phyloP scores from a whole-genome alignment of 495 filamentous ascomycete genomes.

The Podospora comata region DNA sequence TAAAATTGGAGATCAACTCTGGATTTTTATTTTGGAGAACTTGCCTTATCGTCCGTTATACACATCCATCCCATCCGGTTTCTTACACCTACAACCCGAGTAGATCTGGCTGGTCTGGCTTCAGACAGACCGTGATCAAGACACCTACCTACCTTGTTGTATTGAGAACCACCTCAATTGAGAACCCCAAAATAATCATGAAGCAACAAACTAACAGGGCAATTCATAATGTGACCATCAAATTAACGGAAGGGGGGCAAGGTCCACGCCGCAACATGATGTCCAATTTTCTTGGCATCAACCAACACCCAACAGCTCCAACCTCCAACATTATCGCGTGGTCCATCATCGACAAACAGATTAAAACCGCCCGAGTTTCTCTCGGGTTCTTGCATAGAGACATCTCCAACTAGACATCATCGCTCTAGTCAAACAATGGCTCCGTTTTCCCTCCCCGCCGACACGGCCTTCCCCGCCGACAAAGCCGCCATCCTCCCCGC shows the following conservation, averaged over 20 bases:
- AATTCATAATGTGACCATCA: not conserved
- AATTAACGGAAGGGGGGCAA: not conserved
- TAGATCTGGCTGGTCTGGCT: too few species aligned
- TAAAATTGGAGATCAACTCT: too few species aligned
- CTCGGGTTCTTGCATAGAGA: not conserved
- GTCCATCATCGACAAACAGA: not conserved
- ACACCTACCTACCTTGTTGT: too few species aligned
- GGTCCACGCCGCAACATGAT: not conserved
- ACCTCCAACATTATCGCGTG: constrained; percentile 4
- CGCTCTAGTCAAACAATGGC: constrained; percentile 2
- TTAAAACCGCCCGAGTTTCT: not conserved
- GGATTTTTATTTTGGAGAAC: too few species aligned
- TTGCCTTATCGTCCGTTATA: too few species aligned
- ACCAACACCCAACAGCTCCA: not conserved
- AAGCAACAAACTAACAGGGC: not conserved
- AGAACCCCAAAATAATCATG: not conserved
- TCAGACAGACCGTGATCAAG: too few species aligned
- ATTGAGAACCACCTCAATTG: too few species aligned
- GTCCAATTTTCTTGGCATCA: constrained; percentile 5
- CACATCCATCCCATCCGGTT: not conserved
- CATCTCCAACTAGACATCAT: constrained; percentile 1
- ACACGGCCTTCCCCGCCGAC: not conserved
- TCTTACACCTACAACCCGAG: not conserved
- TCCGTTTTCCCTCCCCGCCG: not conserved
- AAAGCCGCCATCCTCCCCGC: not conserved